Conservation (phyloP, 345 rosid species). For the Dipteronia dyeriana region DNA sequence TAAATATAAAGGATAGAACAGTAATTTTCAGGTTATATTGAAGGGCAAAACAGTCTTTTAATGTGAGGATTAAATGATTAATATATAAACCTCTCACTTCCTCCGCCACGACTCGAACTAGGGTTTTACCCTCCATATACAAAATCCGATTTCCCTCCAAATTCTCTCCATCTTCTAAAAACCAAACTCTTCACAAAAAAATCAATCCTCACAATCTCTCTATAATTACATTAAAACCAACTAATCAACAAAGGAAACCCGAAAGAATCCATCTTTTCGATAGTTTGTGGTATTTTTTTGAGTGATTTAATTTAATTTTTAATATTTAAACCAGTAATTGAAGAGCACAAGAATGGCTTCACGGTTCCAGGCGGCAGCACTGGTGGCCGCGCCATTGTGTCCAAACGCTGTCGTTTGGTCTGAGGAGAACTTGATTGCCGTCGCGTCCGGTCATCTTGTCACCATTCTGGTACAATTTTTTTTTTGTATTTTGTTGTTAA, state of each 20-base stretch:
- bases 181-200: not conserved
- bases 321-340: not conserved
- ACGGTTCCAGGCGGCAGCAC: conserved; percentile 77
- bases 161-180: conserved; percentile 15
- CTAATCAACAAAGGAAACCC: not conserved
- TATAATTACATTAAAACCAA: not conserved
- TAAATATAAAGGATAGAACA: no score
- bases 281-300: not conserved
- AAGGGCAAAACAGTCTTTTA: no score
- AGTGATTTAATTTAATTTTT: not conserved
- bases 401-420: conserved; percentile 94
- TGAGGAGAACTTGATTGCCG: conserved; percentile 87
- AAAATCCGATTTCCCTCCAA: conserved; percentile 42
- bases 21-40: no score
- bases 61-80: no score
- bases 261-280: not conserved
- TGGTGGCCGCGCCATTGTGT: conserved; percentile 72
- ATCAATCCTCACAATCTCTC: not conserved
- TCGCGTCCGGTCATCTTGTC: conserved; percentile 83
- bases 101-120: conserved; percentile 59
- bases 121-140: conserved; percentile 36
- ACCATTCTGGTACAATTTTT: conserved; percentile 56
- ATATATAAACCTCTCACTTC: not conserved
- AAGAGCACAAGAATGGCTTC: conserved; percentile 51
- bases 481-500: not conserved